A percentile compares a stretch with the other conserved stretches of the same genome.
phyloP scores from a whole-genome alignment of 331 rosid species.

The Phaseolus coccineus region DNA sequence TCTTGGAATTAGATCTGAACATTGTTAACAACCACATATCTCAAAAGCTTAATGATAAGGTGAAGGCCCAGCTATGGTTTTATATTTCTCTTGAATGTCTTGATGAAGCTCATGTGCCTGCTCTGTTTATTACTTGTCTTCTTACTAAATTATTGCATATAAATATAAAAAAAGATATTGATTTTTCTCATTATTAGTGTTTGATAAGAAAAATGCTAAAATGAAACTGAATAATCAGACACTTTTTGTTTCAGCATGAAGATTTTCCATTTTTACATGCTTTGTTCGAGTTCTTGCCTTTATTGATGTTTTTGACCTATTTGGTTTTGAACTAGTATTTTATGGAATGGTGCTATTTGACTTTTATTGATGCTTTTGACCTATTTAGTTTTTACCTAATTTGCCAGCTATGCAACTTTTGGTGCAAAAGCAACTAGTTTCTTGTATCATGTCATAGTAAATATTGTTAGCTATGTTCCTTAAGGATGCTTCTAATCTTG shows the following conservation, averaged over 20 bases:
- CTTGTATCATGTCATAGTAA: not conserved
- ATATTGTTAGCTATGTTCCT: not conserved
- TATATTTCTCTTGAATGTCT: not conserved
- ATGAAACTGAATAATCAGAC: conserved; percentile 24
- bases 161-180: not conserved
- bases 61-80: conserved; percentile 5
- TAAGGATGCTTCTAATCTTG: not conserved
- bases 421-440: not conserved
- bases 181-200: conserved; percentile 1
- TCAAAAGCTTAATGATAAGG: not conserved
- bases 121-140: not conserved
- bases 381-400: not conserved
- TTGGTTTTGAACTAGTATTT: not conserved
- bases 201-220: conserved; percentile 10
- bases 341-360: not conserved
- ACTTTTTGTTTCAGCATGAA: not conserved
- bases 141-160: conserved; percentile 9
- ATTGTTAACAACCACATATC: not conserved
- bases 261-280: not conserved
- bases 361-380: not conserved
- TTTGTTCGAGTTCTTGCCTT: conserved; percentile 2
- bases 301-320: not conserved
- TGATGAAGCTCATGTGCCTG: not conserved
- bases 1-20: not conserved
- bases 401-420: not conserved